Base-by-base conservation (phyloP, 805 yeast species). In the Blastobotrys terrestris region DNA sequence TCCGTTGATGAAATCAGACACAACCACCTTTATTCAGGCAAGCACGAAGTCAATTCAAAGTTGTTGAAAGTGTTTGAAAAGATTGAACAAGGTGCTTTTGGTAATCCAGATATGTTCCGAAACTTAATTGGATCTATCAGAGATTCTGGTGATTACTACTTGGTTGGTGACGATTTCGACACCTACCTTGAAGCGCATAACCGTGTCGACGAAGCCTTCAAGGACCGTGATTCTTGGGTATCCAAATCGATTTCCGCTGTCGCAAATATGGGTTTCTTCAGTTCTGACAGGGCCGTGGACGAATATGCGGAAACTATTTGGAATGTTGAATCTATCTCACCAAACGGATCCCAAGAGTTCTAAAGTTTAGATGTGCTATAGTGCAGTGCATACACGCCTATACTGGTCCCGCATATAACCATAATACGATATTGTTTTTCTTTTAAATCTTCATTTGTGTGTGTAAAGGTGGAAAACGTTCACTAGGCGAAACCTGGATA, bases 271-370 rank as follows among this genome's bases (percentile, higher is more conserved):
- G 97, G 97, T 5, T 91, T 88, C 78, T 90, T 90, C 74, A 79
- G 87, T 57, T 82, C 91, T 56, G 97, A 90, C 69, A 78, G 97
- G 70, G 88, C 95, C 67, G 86, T 90, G 64, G 85, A 84, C 63
- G 97, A 90, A 68, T 90, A 90, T 60, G 95, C 97, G 35, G 96
- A 87, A 59, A 79, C 83, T 56, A 89, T 90, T 63, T 90, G 97
- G 97, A 85, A 90, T 64, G 80, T 89, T 57, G 96, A 90, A 72
- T 95, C 96, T 15, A 47, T 66, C 26, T 21, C 41, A 8, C 14
- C 31, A 18, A 16, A 20, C 4, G 40, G 45, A 4, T 16, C 45
- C 21, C 45, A 43, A 20, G 35, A 26, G 35, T 6, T 26, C 5
- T 26, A n/a, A n/a, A n/a, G n/a, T n/a, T n/a, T n/a, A n/a, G n/a